Conservation (phyloP, 2,329 filamentous ascomycete species). For the Tothia fuscella region DNA sequence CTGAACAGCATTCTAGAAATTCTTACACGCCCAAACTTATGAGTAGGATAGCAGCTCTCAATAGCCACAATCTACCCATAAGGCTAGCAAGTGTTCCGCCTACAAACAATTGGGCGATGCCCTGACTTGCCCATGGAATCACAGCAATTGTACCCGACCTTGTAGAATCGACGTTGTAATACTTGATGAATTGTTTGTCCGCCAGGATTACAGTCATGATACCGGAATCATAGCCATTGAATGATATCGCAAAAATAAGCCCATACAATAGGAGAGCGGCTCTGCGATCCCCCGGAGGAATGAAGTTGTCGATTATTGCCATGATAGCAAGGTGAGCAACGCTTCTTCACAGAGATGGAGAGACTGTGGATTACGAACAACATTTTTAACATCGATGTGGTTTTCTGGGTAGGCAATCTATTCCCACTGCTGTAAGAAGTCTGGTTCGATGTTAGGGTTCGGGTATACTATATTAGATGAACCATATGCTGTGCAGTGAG, state of each 20-base stretch:
- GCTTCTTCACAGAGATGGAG: too few species aligned
- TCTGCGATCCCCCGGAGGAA: conserved; percentile 28
- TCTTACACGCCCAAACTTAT: conserved; percentile 30
- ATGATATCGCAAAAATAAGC: conserved; percentile 30
- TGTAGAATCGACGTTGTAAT: conserved; percentile 27
- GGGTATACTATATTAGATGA: too few species aligned
- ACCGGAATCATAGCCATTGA: conserved; percentile 32
- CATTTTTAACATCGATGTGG: too few species aligned
- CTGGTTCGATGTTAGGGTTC: too few species aligned
- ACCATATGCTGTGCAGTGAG: too few species aligned
- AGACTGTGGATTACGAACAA: too few species aligned
- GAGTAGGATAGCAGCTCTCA: too few species aligned
- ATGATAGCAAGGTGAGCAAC: too few species aligned
- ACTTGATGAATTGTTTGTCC: conserved; percentile 29
- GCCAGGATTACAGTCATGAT: conserved; percentile 34
- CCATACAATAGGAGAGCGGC: conserved; percentile 27
- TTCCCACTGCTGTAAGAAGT: too few species aligned
- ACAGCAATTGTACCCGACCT: conserved; percentile 28
- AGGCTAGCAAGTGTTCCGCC: conserved; percentile 27
- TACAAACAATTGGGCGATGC: conserved; percentile 28
- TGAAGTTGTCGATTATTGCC: conserved; percentile 24
- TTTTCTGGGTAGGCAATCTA: too few species aligned
- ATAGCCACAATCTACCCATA: conserved; percentile 28
- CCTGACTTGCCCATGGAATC: conserved; percentile 31
- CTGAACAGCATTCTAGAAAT: background rate